Percentiles rank a stretch among this genome's conserved stretches.
Evolutionary conservation across 768 basidiomycete species (phyloP).

Genomic region (Imleria badia): DNA sequence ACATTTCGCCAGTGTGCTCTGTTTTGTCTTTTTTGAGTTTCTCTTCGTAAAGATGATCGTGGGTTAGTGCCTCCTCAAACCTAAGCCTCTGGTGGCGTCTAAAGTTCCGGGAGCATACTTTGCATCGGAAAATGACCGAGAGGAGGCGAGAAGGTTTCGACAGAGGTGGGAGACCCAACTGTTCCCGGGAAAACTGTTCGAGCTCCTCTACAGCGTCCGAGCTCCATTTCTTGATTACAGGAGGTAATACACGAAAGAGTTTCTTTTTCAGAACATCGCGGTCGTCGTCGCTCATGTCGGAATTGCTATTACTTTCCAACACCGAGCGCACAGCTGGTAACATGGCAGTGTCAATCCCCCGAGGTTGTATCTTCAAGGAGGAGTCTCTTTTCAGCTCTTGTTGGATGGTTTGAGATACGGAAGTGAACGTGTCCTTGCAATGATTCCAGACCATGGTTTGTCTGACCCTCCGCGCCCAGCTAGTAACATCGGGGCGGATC

Average conservation of each 20-base stretch:
- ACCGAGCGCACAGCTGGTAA: background rate
- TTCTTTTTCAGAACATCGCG: too few relatives aligned
- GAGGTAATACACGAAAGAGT: too few relatives aligned
- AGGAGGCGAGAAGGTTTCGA: slow-evolving; percentile 3
- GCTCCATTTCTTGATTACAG: too few relatives aligned
- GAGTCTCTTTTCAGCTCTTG: background rate
- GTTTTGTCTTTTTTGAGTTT: too few relatives aligned
- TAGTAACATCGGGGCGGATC: slow-evolving; percentile 1
- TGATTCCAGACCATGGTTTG: background rate
- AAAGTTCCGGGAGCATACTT: background rate
- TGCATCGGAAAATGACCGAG: slow-evolving; percentile 14
- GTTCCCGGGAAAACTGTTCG: too few relatives aligned
- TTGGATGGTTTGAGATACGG: background rate
- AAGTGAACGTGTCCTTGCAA: too few relatives aligned
- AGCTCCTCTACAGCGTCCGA: too few relatives aligned
- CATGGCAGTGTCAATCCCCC: slow-evolving; percentile 1
- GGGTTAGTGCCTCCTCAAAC: too few relatives aligned
- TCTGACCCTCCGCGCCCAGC: background rate
- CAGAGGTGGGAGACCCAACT: too few relatives aligned
- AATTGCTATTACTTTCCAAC: background rate
- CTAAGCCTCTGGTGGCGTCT: background rate
- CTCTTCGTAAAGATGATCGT: slow-evolving; percentile 4
- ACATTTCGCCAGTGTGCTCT: background rate
- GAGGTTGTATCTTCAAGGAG: slow-evolving; percentile 1
- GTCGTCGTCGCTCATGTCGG: too few relatives aligned